phyloP scores from a whole-genome alignment of 2,329 filamentous ascomycete species.

The Diaporthe amygdali region DNA sequence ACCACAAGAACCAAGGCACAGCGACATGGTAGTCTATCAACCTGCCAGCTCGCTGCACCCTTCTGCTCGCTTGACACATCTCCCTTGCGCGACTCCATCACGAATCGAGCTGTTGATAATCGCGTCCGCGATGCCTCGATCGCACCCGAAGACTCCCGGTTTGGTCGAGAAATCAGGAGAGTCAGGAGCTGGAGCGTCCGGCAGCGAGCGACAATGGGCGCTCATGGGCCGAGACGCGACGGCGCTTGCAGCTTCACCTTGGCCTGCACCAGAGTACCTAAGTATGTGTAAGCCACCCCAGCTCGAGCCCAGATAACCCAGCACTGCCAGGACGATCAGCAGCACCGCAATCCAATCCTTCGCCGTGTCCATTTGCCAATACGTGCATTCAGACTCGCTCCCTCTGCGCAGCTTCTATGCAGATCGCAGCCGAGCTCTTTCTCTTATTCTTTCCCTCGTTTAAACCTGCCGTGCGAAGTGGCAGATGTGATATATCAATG shows the following conservation, averaged over 20 bases:
- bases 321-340: too few species aligned
- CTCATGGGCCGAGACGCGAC: neutral
- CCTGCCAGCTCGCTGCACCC: neutral
- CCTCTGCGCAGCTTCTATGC: neutral
- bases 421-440: neutral
- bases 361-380: neutral
- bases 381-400: neutral
- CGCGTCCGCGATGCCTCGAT: neutral
- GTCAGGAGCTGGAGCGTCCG: neutral
- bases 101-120: neutral
- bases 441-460: too few species aligned
- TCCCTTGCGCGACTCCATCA: neutral
- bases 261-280: neutral
- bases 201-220: slow-evolving; percentile 1
- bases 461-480: neutral
- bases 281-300: too few species aligned
- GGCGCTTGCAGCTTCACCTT: neutral
- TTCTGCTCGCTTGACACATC: slow-evolving; percentile 2
- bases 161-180: slow-evolving; percentile 15
- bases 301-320: too few species aligned
- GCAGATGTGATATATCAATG: neutral
- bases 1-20: neutral
- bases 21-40: neutral
- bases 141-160: slow-evolving; percentile 11
- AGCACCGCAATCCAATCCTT: neutral